Evolutionary conservation across 768 basidiomycete species (phyloP), one percentile per base, ranked within the genome.

Genomic region (Hydnomerulius pinastri): DNA sequence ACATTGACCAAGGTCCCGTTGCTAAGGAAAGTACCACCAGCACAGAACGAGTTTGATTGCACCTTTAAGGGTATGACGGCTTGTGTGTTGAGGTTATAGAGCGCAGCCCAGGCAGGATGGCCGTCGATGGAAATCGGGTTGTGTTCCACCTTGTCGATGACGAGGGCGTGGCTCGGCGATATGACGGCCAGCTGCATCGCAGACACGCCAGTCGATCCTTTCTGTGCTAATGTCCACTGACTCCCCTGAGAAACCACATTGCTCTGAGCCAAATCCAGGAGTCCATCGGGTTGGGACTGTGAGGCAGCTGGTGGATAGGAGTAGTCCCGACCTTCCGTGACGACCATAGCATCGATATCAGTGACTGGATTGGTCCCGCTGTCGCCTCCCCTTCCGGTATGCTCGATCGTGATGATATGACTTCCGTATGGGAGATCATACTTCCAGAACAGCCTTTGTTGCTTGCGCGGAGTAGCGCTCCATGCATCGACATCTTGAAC

Each of bases 101-200:
- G 65, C 7, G 85, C 85, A 0, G 76, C 87, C 90, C 90, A 92
- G 11, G 90, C 88, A 13, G 90, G 89, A 60, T 90, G 90, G 0
- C 85, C 85, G 54, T 79, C 68, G 62, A 90, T 73, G 1, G 80
- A 79, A 43, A 90, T 70, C 27, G 89, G 90, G 60, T 92, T 92
- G 66, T 91, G 88, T 63, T 90, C 89, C 21, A 90, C 89, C 67
- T 92, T 92, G 77, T 92, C 90, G 32, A 92, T 64, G 42, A 92
- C 76, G 54, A 91, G 67, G 13, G 81, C 88, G 57, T 88, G 87
- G 8, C 78, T 80, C 13, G 78, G 60, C 4, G 89, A 91, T 54
- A 91, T 74, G 50, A 91, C 68, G 6, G 74, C 73, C 50, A 91
- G 63, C 63, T 91, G 88, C 88, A 90, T 90, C 3, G 89, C 90